Evolutionary conservation across 306 rosid genomes (phyloP).

Genomic region (Rubus idaeus): DNA sequence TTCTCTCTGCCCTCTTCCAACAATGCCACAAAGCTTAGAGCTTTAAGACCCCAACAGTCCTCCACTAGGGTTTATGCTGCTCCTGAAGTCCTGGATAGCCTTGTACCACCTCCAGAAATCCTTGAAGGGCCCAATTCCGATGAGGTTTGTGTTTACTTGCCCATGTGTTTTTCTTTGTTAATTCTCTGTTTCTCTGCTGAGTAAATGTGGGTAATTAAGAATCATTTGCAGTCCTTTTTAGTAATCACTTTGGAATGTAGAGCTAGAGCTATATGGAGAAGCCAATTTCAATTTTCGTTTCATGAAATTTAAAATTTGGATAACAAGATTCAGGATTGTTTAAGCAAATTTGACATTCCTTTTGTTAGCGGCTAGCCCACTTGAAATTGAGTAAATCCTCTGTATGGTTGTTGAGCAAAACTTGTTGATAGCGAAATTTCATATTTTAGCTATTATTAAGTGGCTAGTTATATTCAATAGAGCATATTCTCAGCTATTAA

Average conservation of each 20-base stretch:
- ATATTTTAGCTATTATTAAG: not conserved
- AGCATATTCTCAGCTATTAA: not conserved
- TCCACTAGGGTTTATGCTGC: constrained; percentile 60
- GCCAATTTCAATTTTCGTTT: not conserved
- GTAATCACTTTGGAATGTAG: not conserved
- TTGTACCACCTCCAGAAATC: constrained; percentile 43
- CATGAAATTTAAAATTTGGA: not conserved
- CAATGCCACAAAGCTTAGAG: constrained; percentile 37
- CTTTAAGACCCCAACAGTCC: constrained; percentile 37
- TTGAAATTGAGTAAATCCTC: not conserved
- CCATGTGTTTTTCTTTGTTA: constrained; percentile 12
- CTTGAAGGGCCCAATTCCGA: constrained; percentile 34
- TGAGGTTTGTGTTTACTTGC: constrained; percentile 43
- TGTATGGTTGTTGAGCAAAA: not conserved
- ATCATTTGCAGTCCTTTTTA: not conserved
- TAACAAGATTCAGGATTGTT: not conserved
- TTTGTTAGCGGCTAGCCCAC: not conserved
- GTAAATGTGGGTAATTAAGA: constrained; percentile 6
- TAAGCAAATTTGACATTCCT: not conserved
- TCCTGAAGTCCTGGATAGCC: constrained; percentile 57
- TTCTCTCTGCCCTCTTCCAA: constrained; percentile 28
- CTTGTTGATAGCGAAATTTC: not conserved
- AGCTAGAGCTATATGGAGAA: not conserved
- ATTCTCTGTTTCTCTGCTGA: constrained; percentile 6
- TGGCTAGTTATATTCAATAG: not conserved